Base-by-base conservation (phyloP, 371 early-diverging fungal genomes). In the Mortierella sp. region DNA sequence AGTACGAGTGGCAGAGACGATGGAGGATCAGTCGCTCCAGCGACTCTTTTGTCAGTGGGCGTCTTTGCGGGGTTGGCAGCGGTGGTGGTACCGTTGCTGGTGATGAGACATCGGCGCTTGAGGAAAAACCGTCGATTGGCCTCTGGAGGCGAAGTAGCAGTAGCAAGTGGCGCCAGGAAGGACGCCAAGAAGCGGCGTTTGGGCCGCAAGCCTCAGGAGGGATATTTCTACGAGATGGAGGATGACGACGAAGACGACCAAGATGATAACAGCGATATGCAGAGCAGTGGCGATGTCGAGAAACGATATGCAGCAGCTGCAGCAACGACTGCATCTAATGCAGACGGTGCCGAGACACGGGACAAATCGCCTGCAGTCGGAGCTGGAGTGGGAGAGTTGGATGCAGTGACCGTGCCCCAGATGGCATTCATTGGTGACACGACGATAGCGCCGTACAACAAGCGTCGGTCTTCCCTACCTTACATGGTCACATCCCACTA, bases 181-280 rank as follows among this genome's bases (percentile, higher is more conserved):
- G 80, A 83, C n/a, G 42, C 42, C 42, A n/a, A 57, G 9, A 79
- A 80, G 60, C n/a, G 63, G 31, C 44, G 70, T 71, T 19, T 79
- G 47, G 57, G 38, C 50, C 77, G 74, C 28, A 14, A 58, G 5
- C 73, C 79, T 34, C 73, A 75, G 48, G 79, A 78, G 24, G 80
- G 84, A 0, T 72, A 80, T n/a, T 84, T 84, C 70, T 77, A 77
- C 47, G 42, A 79, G 68, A 84, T 84, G 79, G 81, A 84, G 6
- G 80, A 84, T 9, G 58, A 84, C 19, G 81, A 79, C 2, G 79
- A 78, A 1, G 81, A 79, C 0, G 79, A 76, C 2, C 70, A 68
- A 28, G 77, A 79, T 11, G 11, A 60, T 10, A 16, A 24, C 45
- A 28, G 70, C 7, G 45, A 38, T 21, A 28, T 31, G 42, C 73